Percentiles rank a stretch among this genome's conserved stretches.
Conservation (phyloP, 1,284 basidiomycete species). For the Fomitiporia mediterranea region DNA sequence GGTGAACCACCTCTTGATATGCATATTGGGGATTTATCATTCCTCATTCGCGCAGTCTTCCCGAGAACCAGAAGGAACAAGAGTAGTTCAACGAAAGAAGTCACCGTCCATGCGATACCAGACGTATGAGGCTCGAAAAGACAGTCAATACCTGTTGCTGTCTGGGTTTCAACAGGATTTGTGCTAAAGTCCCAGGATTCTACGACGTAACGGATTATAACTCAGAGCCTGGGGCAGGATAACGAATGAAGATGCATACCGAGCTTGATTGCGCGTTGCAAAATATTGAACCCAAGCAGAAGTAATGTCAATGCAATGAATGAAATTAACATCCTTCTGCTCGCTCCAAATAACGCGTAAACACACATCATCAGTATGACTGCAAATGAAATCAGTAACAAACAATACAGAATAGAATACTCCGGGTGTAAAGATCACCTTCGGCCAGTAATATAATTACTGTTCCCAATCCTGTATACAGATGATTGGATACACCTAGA, state of each 20-base stretch:
- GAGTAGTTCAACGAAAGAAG: slow-evolving; percentile 1
- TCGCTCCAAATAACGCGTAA: slow-evolving; percentile 13
- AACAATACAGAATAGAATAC: neutral
- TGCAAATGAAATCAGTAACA: neutral
- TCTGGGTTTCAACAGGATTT: neutral
- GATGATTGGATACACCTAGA: neutral
- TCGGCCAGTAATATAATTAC: neutral
- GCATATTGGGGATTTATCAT: neutral
- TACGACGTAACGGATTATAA: neutral
- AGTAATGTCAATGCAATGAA: neutral
- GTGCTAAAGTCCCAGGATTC: neutral
- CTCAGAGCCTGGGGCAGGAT: no score
- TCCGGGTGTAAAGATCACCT: neutral
- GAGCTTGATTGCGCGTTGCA: neutral
- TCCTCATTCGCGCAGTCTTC: neutral
- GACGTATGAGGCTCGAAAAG: neutral
- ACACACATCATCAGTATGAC: slow-evolving; percentile 9
- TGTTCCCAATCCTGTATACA: neutral
- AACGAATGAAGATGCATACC: neutral
- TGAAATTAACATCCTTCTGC: neutral
- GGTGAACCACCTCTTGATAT: neutral
- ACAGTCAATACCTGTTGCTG: neutral
- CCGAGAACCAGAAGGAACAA: slow-evolving; percentile 5
- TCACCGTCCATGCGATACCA: neutral
- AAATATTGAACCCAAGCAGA: neutral